Base-by-base conservation (phyloP, 2,329 filamentous ascomycete genomes). In the Pseudogymnoascus sp. region DNA sequence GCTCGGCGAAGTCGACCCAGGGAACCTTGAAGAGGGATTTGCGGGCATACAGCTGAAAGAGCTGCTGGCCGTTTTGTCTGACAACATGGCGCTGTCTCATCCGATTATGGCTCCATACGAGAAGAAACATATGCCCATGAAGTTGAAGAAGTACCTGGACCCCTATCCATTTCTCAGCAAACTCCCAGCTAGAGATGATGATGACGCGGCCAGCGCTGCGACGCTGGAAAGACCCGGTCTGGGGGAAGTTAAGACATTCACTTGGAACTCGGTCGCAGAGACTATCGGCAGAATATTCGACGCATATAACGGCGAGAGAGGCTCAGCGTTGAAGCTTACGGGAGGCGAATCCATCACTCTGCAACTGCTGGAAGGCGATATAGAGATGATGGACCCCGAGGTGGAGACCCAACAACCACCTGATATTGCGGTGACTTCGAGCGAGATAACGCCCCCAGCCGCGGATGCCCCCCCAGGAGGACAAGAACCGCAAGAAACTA, bases 21-120 rank as follows among this genome's bases (percentile, higher is more conserved):
- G 83, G 0, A 86, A 85, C 0, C 74, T 88, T 12, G 84, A 85
- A 45, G 86, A 88, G 69, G 83, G 79, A 0, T 80, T 86, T 65
- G 85, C 85, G 0, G 86, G 86, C 3, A 82, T 86, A 68, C 82
- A 87, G 69, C 72, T 88, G 60, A 86, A 83, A 67, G 74, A 79
- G 34, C 78, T 83, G 47, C 76, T 88, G 4, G 68, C 79, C 21
- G 73, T 83, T 2, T 74, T 88, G 1, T 76, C 74, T 2, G 86
- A 88, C 64, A 72, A 81, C 1, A 77, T 85, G 66, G 79, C 84
- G 4, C 69, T 86, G 29, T 81, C 81, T 1, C 86, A 88, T 68
- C 86, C 86, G 0, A 77, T 80, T 37, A 83, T 88, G 81, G 75
- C 73, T 1, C 83, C 85, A 0, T 88, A 82, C 72, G 63, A 80